A percentile compares a stretch with the other conserved stretches of the same genome.
These are phyloP conservation scores for Eucalyptus marginata DNA, from an alignment of 345 rosid genomes.

Conservation along the genomic window DNA sequence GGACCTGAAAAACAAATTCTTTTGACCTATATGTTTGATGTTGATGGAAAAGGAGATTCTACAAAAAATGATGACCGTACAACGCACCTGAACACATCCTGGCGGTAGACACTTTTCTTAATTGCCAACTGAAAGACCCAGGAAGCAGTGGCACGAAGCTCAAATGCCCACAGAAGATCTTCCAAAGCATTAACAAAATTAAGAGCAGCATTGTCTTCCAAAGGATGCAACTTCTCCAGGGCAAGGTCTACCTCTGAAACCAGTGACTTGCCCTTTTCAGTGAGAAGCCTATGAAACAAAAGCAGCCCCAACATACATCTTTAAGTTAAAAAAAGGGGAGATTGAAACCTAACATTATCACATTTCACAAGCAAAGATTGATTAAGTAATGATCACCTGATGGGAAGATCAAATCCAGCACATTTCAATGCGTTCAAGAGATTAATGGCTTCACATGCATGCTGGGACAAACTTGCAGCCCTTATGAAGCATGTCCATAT, in stretches of 20 bases:
- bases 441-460: constrained; percentile 37
- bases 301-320: neutral
- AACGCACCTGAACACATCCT: constrained; percentile 66
- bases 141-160: constrained; percentile 81
- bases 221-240: constrained; percentile 51
- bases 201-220: constrained; percentile 78
- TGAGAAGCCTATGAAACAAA: constrained; percentile 49
- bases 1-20: neutral
- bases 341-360: neutral
- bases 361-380: neutral
- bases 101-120: constrained; percentile 60
- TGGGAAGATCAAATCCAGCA: constrained; percentile 74
- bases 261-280: constrained; percentile 41
- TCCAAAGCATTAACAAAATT: constrained; percentile 81
- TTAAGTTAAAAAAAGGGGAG: neutral
- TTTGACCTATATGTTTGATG: neutral
- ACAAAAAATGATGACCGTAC: neutral
- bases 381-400: constrained; percentile 36
- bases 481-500: constrained; percentile 95
- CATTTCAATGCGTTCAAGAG: constrained; percentile 60
- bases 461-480: constrained; percentile 66
- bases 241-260: constrained; percentile 56
- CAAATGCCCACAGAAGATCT: constrained; percentile 93
- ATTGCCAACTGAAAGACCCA: constrained; percentile 84
- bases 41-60: neutral